Percentiles rank a stretch among this genome's conserved stretches.
phyloP scores from a whole-genome alignment of 2,329 filamentous ascomycete species.

The Phyllosticta citrichinensis region DNA sequence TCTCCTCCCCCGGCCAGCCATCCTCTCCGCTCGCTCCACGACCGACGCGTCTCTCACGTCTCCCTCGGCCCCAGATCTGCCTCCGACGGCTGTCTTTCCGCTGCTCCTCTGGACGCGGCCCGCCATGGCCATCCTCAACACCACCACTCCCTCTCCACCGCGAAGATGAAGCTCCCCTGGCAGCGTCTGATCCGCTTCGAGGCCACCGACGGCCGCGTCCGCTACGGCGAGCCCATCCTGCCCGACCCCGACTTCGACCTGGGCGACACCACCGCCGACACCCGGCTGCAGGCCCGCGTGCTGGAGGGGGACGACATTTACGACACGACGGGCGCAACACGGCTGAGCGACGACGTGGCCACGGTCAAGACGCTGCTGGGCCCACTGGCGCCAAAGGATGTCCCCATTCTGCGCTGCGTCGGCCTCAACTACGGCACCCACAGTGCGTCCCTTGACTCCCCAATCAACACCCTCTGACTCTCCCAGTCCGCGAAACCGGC shows the following conservation, averaged over 20 bases:
- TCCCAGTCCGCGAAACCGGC: not conserved
- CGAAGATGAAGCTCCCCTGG: conserved; percentile 26
- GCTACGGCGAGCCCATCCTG: conserved; percentile 45
- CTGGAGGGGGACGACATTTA: conserved; percentile 43
- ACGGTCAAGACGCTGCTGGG: conserved; percentile 37
- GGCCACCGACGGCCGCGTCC: conserved; percentile 39
- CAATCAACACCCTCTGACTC: not conserved
- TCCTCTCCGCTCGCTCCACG: not conserved
- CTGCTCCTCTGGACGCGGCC: not conserved
- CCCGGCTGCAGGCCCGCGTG: conserved; percentile 42
- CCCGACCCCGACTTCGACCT: conserved; percentile 38
- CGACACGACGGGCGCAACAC: conserved; percentile 35
- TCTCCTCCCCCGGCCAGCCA: not conserved
- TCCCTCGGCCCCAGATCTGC: not conserved
- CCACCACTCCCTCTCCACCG: not conserved
- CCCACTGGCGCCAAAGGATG: conserved; percentile 26
- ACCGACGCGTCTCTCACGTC: not conserved
- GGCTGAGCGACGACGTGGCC: conserved; percentile 44
- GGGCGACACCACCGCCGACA: conserved; percentile 37
- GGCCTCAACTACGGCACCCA: conserved; percentile 44
- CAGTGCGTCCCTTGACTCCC: conserved; percentile 22
- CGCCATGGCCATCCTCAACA: not conserved
- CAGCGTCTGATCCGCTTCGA: conserved; percentile 46
- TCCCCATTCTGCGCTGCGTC: conserved; percentile 35
- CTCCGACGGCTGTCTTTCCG: not conserved